Conservation (phyloP, 139 green algal species). For the Auxenochlorella pyrenoidosa region DNA sequence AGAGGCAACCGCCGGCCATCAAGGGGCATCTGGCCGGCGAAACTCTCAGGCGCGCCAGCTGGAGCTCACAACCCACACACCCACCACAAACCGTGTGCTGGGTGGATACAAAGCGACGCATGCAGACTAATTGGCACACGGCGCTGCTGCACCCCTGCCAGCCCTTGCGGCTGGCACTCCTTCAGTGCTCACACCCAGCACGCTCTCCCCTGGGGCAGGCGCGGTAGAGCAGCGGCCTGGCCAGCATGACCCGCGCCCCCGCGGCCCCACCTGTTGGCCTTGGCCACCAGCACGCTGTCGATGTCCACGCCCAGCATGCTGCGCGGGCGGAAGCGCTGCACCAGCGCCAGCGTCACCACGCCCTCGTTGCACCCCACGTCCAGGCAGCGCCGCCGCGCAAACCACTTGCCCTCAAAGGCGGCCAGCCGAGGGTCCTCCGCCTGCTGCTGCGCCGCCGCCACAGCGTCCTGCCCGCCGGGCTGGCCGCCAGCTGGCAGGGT, state of each 20-base stretch:
- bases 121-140: too few species aligned
- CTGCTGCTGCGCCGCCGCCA: background rate
- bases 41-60: conserved; percentile 13
- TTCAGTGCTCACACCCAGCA: background rate
- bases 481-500: background rate
- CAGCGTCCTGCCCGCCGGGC: background rate
- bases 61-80: background rate
- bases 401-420: conserved; percentile 76
- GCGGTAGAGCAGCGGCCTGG: too few species aligned
- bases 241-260: too few species aligned
- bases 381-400: conserved; percentile 70
- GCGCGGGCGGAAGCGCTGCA: conserved; percentile 51
- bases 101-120: too few species aligned
- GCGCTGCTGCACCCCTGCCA: too few species aligned
- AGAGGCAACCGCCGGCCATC: background rate
- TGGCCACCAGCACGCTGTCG: conserved; percentile 74
- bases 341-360: conserved; percentile 85
- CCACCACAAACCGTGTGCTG: background rate
- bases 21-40: background rate
- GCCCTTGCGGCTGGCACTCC: background rate
- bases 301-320: conserved; percentile 89
- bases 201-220: background rate
- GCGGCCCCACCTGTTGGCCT: conserved; percentile 65
- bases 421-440: conserved; percentile 61
- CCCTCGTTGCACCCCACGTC: conserved; percentile 97